Base-by-base conservation (phyloP, 306 rosid species). In the Neltuma alba region DNA sequence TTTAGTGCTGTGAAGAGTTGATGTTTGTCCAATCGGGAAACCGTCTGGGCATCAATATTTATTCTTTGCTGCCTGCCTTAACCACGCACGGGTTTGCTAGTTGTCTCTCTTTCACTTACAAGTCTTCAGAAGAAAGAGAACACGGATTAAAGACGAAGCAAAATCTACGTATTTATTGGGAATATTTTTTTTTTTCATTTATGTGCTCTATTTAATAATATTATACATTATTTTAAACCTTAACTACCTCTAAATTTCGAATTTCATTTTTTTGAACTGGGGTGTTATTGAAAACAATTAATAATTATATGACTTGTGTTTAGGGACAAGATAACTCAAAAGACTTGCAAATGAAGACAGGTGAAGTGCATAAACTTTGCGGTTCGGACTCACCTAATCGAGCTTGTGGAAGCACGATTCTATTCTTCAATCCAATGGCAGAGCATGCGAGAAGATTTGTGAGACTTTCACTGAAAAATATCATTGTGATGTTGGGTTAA, bases 1-100 rank as follows among this genome's bases (percentile, higher is more conserved):
- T 55, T 30, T 6, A n/a, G 58, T 52, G 8, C 65, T 74, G n/a
- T 20, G 23, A 47, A 70, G 69, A 76, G 78, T 62, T 75, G 23
- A 62, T 20, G 69, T 27, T 28, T 40, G 60, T 57, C 28, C 50
- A 61, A 34, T 38, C 18, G 47, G 34, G 31, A 38, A 82, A 52
- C 20, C 40, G 31, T 69, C 20, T 23, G 13, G 36, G 2, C 75
- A 48, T 48, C 9, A 40, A 23, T 63, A 23, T 76, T 44, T 70
- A 40, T 13, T 73, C 0, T 52, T 20, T 1, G 44, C 10, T 40
- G 44, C 44, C 44, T 40, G 44, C 13, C 13, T 48, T 3, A 48
- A 64, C 5, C 20, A 67, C 16, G 12, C 37, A 40, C 64, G 74
- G 70, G 41, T 23, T 21, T 58, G 41, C 40, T 21, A 47, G 60